Evolutionary conservation across 768 basidiomycete genomes (phyloP).

Genomic region (Lentinula sp.): DNA sequence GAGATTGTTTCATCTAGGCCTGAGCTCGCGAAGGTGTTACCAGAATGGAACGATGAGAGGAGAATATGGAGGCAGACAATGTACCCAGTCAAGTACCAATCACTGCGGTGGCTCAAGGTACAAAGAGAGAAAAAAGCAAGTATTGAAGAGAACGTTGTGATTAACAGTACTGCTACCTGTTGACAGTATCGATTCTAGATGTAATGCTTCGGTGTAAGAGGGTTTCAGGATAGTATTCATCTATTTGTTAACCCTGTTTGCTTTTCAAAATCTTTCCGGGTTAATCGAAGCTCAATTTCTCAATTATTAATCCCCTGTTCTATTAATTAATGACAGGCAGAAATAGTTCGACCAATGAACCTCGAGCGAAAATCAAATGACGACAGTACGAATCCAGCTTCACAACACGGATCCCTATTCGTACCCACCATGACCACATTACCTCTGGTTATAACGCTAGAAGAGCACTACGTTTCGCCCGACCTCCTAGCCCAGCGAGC

Average conservation of each 20-base stretch:
- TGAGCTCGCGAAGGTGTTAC: constrained; percentile 22
- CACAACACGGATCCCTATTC: too few relatives aligned
- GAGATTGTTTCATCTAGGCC: constrained; percentile 25
- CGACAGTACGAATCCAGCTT: too few relatives aligned
- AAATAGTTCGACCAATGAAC: too few relatives aligned
- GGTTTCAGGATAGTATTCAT: neutral
- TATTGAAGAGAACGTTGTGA: neutral
- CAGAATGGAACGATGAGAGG: constrained; percentile 29
- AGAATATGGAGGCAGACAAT: constrained; percentile 26
- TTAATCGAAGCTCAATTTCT: too few relatives aligned
- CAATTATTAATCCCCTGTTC: too few relatives aligned
- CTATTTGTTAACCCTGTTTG: neutral
- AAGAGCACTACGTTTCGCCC: neutral
- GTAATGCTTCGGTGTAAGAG: too few relatives aligned
- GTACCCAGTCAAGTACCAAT: constrained; percentile 27
- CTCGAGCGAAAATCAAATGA: too few relatives aligned
- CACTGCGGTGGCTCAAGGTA: constrained; percentile 22
- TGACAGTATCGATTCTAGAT: too few relatives aligned
- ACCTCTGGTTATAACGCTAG: neutral
- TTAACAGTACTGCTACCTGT: neutral
- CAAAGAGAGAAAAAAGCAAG: neutral
- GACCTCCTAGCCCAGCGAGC: neutral
- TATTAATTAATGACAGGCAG: too few relatives aligned
- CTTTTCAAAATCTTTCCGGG: too few relatives aligned
- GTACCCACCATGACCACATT: neutral